Evolutionary conservation across 176 grass and related monocot species (phyloP).

Genomic region (Echinochloa phyllopogon): DNA sequence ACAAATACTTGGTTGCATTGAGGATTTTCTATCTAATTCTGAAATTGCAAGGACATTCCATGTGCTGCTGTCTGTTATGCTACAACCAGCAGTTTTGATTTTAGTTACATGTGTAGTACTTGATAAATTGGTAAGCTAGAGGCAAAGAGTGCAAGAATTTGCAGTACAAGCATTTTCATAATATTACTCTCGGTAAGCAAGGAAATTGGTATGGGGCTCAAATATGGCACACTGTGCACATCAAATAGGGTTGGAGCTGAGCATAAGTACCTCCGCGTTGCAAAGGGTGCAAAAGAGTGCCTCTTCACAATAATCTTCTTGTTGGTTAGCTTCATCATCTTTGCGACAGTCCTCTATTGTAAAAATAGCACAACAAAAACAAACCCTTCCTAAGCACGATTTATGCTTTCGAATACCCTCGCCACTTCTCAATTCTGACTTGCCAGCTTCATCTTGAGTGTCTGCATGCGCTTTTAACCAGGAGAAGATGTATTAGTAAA

Average conservation of each 20-base stretch:
- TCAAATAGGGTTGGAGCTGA: background rate
- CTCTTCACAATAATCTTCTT: slow-evolving; percentile 74
- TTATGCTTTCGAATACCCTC: slow-evolving; percentile 45
- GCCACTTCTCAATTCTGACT: slow-evolving; percentile 32
- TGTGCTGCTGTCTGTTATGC: background rate
- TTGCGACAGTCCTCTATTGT: slow-evolving; percentile 84
- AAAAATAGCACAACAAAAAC: slow-evolving; percentile 80
- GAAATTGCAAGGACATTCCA: background rate
- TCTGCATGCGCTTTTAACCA: slow-evolving; percentile 40
- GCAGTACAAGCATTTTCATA: background rate
- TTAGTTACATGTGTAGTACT: background rate
- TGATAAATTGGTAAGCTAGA: slow-evolving; percentile 24
- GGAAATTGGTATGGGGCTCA: slow-evolving; percentile 6
- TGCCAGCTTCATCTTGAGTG: slow-evolving; percentile 50
- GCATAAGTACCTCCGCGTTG: slow-evolving; percentile 72
- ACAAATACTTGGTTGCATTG: background rate
- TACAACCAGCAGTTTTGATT: slow-evolving; percentile 1
- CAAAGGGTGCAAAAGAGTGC: slow-evolving; percentile 97
- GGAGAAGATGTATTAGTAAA: slow-evolving; percentile 45
- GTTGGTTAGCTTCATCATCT: slow-evolving; percentile 66
- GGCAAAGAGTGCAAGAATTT: slow-evolving; percentile 18
- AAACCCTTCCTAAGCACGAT: slow-evolving; percentile 63
- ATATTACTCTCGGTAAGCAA: background rate
- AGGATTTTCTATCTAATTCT: too few species aligned
- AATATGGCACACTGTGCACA: slow-evolving; percentile 19